These are phyloP conservation scores for Amauroascus niger DNA, from an alignment of 2,329 filamentous ascomycete genomes.

Conservation along the genomic window DNA sequence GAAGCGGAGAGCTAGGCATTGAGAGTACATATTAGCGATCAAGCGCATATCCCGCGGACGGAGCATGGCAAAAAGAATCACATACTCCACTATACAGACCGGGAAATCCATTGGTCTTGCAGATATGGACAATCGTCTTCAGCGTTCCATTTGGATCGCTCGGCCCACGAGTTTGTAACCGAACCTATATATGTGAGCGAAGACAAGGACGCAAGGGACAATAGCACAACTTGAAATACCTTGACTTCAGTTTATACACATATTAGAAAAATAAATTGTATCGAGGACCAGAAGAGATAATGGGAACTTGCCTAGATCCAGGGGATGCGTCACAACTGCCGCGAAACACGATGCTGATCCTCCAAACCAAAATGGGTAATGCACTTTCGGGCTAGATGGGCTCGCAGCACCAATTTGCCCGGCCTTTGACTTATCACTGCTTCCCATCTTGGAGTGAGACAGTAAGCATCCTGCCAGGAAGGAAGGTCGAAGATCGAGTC, in stretches of 20 bases:
- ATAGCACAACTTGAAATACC: constrained; percentile 28
- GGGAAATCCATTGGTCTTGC: constrained; percentile 62
- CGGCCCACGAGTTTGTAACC: constrained; percentile 72
- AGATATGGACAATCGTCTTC: constrained; percentile 73
- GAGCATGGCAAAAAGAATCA: constrained; percentile 3
- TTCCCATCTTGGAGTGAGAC: constrained; percentile 12
- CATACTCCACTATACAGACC: constrained; percentile 76
- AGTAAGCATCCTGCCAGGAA: constrained; percentile 12
- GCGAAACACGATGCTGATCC: constrained; percentile 89
- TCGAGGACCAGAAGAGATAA: not conserved
- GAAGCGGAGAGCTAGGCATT: constrained; percentile 66
- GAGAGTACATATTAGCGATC: not conserved
- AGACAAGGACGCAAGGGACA: not conserved
- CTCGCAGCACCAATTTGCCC: constrained; percentile 5
- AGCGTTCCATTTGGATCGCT: constrained; percentile 71
- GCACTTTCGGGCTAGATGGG: constrained; percentile 26
- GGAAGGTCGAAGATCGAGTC: not conserved
- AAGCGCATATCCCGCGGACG: constrained; percentile 5
- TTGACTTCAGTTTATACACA: constrained; percentile 41
- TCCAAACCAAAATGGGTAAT: constrained; percentile 91
- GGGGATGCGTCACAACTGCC: constrained; percentile 80
- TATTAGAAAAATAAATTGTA: constrained; percentile 18
- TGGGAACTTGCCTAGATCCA: constrained; percentile 65
- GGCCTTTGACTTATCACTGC: constrained; percentile 8
- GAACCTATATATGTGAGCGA: constrained; percentile 51